These are phyloP conservation scores for Endotrypanum monterogeii DNA, from an alignment of 208 protist genomes.

Conservation along the genomic window DNA sequence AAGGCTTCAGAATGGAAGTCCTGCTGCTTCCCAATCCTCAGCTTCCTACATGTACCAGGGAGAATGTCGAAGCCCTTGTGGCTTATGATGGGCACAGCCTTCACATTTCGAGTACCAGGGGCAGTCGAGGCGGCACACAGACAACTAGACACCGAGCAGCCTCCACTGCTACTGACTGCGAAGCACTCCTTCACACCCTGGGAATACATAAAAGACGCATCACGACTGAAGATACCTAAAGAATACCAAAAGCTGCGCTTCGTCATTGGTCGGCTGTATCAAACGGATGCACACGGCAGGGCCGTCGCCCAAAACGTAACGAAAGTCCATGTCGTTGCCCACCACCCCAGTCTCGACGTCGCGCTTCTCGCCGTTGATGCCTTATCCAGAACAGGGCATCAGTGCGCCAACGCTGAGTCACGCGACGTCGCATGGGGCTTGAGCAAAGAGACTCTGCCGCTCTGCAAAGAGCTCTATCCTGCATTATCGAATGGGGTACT, in stretches of 20 bases:
- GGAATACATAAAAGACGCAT: constrained; percentile 56
- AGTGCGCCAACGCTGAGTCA: not conserved
- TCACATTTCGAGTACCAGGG: constrained; percentile 25
- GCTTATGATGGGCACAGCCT: constrained; percentile 88
- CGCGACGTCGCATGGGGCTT: not conserved
- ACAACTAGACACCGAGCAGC: not conserved
- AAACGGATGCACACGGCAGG: constrained; percentile 20
- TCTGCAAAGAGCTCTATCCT: constrained; percentile 10
- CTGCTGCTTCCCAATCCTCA: constrained; percentile 68
- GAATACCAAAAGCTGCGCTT: constrained; percentile 77
- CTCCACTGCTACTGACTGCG: constrained; percentile 61
- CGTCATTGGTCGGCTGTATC: constrained; percentile 58
- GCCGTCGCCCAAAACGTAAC: constrained; percentile 28
- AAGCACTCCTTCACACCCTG: constrained; percentile 85
- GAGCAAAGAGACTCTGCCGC: constrained; percentile 6
- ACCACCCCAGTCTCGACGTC: constrained; percentile 67
- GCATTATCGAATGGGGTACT: constrained; percentile 19
- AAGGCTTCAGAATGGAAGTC: constrained; percentile 1
- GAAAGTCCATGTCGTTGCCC: constrained; percentile 42
- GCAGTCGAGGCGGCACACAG: not conserved
- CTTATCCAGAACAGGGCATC: not conserved
- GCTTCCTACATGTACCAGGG: constrained; percentile 79
- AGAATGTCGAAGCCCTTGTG: constrained; percentile 81
- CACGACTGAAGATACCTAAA: constrained; percentile 71
- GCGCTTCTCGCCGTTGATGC: constrained; percentile 41